Evolutionary conservation across 2,329 filamentous ascomycete genomes (phyloP).

Genomic region (Drechslerella stenobrocha): DNA sequence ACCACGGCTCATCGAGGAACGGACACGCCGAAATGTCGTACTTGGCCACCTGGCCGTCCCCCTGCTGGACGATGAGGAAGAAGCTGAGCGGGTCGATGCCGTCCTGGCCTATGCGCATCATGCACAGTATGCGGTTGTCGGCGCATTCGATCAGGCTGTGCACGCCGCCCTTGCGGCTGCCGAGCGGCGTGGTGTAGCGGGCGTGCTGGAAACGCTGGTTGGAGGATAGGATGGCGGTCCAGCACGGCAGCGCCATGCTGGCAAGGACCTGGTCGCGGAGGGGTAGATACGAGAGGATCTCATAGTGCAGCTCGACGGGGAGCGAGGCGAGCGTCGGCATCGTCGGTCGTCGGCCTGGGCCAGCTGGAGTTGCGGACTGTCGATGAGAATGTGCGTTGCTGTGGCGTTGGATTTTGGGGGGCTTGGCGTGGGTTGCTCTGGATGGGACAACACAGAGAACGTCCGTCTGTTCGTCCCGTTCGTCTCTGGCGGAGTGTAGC

Average conservation of each 20-base stretch:
- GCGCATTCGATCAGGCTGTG: conserved; percentile 25
- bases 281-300: conserved; percentile 23
- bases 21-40: conserved; percentile 25
- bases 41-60: not conserved
- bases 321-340: conserved; percentile 8
- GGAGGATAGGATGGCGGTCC: conserved; percentile 6
- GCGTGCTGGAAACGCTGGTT: conserved; percentile 6
- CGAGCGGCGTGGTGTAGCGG: conserved; percentile 8
- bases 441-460: too few species aligned
- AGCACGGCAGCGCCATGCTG: conserved; percentile 14
- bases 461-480: too few species aligned
- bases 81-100: conserved; percentile 11
- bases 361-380: not conserved
- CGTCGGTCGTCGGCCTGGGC: too few species aligned
- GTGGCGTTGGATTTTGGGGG: conserved; percentile 8
- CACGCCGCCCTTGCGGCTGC: not conserved
- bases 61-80: not conserved
- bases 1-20: conserved; percentile 31
- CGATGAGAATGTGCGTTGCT: conserved; percentile 1
- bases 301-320: conserved; percentile 23
- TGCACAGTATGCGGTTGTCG: conserved; percentile 22
- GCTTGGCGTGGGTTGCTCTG: too few species aligned
- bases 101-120: not conserved
- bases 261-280: conserved; percentile 21
- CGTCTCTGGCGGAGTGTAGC: too few species aligned